Percentiles rank a stretch among this genome's conserved stretches.
These are phyloP conservation scores for Debaryomycetaceae sp. DNA, from an alignment of 1,139 yeast genomes.

Conservation along the genomic window DNA sequence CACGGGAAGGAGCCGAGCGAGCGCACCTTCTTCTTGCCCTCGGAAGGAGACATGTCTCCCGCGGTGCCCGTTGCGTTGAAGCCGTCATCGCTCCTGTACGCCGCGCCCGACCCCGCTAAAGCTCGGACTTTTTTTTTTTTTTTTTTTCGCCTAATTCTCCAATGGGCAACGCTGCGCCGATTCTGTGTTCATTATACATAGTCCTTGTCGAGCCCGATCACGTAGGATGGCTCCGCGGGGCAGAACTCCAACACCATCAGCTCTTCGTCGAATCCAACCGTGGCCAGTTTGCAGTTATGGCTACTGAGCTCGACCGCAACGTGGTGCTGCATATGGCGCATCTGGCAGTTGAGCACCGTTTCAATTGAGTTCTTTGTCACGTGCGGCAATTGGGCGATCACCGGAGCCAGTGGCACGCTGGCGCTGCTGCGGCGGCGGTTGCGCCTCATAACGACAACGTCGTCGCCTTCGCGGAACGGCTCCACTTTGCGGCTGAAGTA, in stretches of 20 bases:
- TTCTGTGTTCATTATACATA: background rate
- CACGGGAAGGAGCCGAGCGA: conserved; percentile 8
- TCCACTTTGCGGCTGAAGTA: conserved; percentile 7
- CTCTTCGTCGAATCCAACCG: conserved; percentile 7
- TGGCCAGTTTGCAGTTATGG: too few relatives aligned
- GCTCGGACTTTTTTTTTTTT: background rate
- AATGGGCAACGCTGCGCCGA: background rate
- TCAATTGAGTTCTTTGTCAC: conserved; percentile 3
- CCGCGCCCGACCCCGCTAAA: too few relatives aligned
- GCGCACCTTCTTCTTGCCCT: conserved; percentile 6
- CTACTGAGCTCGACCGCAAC: too few relatives aligned
- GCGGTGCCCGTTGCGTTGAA: background rate
- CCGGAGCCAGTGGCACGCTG: too few relatives aligned
- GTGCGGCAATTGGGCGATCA: too few relatives aligned
- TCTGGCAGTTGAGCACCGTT: conserved; percentile 5
- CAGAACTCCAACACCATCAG: conserved; percentile 2
- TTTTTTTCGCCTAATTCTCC: background rate
- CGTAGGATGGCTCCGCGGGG: conserved; percentile 5
- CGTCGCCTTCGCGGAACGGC: conserved; percentile 7
- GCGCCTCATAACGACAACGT: conserved; percentile 2
- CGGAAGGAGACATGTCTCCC: background rate
- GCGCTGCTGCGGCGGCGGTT: conserved; percentile 5
- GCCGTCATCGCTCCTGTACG: too few relatives aligned
- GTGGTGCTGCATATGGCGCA: conserved; percentile 2
- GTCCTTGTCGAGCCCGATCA: background rate